These are phyloP conservation scores for Puccinia novopanici DNA, from an alignment of 1,284 basidiomycete species.

Conservation along the genomic window DNA sequence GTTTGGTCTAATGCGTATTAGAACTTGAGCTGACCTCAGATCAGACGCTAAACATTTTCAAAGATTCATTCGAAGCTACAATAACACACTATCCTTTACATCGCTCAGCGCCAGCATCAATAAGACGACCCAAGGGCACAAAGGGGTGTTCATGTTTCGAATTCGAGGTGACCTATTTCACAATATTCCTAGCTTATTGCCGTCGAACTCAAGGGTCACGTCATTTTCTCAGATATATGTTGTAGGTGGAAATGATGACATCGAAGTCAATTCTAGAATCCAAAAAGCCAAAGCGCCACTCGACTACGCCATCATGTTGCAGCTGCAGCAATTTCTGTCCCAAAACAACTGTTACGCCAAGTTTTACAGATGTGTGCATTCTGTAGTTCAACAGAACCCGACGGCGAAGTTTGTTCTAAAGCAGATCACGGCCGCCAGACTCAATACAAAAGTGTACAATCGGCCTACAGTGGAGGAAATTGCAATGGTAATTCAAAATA, in stretches of 20 bases:
- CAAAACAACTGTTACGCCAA: neutral
- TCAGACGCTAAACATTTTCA: neutral
- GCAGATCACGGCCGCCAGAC: neutral
- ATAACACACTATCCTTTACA: conserved; percentile 15
- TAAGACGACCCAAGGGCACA: neutral
- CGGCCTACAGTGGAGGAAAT: neutral
- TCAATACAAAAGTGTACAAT: neutral
- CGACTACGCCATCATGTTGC: neutral
- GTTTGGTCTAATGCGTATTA: neutral
- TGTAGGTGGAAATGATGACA: neutral
- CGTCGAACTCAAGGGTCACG: neutral
- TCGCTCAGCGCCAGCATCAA: neutral
- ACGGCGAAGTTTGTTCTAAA: neutral
- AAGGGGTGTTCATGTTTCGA: neutral
- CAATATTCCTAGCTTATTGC: neutral
- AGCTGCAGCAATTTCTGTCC: neutral
- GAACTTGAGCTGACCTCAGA: neutral
- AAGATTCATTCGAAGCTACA: neutral
- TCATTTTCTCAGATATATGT: conserved; percentile 36
- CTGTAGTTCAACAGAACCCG: neutral
- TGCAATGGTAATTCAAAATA: conserved; percentile 11
- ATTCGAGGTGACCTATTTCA: neutral
- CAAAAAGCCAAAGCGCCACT: neutral
- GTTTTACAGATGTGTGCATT: neutral
- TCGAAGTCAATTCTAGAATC: neutral